Evolutionary conservation across 768 basidiomycete species (phyloP).

Genomic region (Pulveroboletus sp.): DNA sequence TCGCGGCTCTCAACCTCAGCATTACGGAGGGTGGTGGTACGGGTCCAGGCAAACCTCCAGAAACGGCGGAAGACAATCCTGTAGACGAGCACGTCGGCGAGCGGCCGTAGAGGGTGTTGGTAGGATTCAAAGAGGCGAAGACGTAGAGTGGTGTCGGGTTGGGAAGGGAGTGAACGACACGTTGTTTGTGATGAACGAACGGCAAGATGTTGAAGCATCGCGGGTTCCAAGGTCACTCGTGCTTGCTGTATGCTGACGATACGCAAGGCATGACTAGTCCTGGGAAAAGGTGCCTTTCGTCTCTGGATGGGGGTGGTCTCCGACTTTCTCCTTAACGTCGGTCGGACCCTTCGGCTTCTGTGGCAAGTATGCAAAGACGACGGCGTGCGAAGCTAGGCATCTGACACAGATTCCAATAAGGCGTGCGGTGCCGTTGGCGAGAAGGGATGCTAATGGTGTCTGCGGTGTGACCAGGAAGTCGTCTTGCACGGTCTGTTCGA

Average conservation of each 20-base stretch:
- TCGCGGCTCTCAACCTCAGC: constrained; percentile 49
- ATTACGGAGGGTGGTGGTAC: constrained; percentile 33
- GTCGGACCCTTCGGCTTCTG: constrained; percentile 75
- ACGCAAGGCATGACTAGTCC: constrained; percentile 6
- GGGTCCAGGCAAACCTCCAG: constrained; percentile 33
- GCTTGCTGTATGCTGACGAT: background rate
- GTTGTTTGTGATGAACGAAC: constrained; percentile 69
- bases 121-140: constrained; percentile 14
- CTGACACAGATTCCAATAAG: background rate
- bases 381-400: constrained; percentile 75
- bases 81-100: constrained; percentile 47
- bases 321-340: constrained; percentile 83
- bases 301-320: constrained; percentile 72
- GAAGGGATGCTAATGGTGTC: constrained; percentile 2
- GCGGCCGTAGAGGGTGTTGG: constrained; percentile 48
- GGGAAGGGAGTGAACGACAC: constrained; percentile 53
- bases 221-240: constrained; percentile 83
- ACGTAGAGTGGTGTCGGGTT: constrained; percentile 42
- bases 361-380: constrained; percentile 74
- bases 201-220: constrained; percentile 81
- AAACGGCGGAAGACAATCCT: constrained; percentile 29
- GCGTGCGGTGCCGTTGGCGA: no score
- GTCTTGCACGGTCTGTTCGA: constrained; percentile 88
- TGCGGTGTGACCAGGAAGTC: constrained; percentile 65
- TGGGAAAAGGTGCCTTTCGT: constrained; percentile 53